Evolutionary conservation across 1,139 yeast species (phyloP), one percentile per base, ranked within the genome.

Genomic region (Protomyces macrosporus): DNA sequence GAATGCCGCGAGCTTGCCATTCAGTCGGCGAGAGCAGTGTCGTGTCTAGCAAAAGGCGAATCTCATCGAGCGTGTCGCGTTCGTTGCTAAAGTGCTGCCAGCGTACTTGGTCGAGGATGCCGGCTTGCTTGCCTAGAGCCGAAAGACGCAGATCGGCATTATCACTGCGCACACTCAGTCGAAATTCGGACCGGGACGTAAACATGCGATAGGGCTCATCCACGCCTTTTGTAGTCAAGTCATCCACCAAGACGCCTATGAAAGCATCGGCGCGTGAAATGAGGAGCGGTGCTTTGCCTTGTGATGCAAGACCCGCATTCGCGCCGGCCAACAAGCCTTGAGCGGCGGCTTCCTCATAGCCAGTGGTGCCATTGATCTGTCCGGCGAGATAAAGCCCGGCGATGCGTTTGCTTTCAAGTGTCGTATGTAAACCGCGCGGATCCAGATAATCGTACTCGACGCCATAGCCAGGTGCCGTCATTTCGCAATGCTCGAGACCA

Each of bases 171-270:
- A 90, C 87, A 36, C 91, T 86, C 53, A 95, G 83, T 71, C 98
- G 80, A 74, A 90, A 95, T 73, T 95, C 99, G 0, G 96, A 88
- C 63, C 99, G 81, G 1, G 97, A 90, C 0, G 98, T 95, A 72
- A 95, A 95, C 98, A 95, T 95, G 68, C 99, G 80, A 73, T 95
- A 95, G 0, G 99, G 99, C 73, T 95, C 99, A 67, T 87, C 91
- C 0, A 95, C 97, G 23, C 98, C 99, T 75, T 90, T 90, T 0
- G 97, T 91, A 45, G 90, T 88, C 69, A 95, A 79, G 75, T 95
- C 99, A 74, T 95, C 98, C 53, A 95, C 86, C 66, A 95, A 77
- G 5, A 93, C 96, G 0, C 98, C 99, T 66, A 90, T 81, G 71
- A 89, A 91, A 0, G 96, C 97, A 72, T 90, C 95, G 0, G 90